A percentile compares a stretch with the other conserved stretches of the same genome.
Evolutionary conservation across 1,284 basidiomycete species (phyloP).

Genomic region (Apiotrichum laibachii): DNA sequence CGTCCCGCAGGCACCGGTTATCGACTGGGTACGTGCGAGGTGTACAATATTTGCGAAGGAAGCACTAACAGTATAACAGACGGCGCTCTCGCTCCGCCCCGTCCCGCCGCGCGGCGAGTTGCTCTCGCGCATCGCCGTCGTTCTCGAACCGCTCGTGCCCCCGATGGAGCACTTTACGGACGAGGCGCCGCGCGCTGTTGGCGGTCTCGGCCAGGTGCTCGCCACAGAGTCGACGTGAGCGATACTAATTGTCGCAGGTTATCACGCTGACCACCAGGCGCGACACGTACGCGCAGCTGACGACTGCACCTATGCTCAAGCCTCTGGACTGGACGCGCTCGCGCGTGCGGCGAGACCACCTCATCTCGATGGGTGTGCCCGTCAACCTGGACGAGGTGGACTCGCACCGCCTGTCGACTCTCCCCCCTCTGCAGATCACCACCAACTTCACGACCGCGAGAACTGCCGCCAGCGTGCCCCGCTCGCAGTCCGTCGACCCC

Average conservation of each 20-base stretch:
- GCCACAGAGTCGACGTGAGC: conserved; percentile 63
- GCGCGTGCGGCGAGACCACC: conserved; percentile 77
- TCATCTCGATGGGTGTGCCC: conserved; percentile 84
- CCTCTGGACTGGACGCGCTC: conserved; percentile 89
- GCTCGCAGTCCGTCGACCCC: conserved; percentile 43
- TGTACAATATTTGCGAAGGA: neutral
- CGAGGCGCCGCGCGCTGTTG: conserved; percentile 72
- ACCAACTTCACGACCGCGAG: conserved; percentile 50
- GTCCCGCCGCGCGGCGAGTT: conserved; percentile 61
- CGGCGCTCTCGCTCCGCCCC: conserved; percentile 64
- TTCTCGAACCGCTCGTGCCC: conserved; percentile 62
- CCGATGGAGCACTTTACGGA: conserved; percentile 59
- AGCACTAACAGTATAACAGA: conserved; percentile 52
- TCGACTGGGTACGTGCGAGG: neutral
- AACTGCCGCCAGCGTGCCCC: conserved; percentile 64
- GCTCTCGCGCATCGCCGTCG: conserved; percentile 61
- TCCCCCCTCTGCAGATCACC: conserved; percentile 75
- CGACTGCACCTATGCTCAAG: conserved; percentile 55
- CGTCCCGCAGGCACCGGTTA: conserved; percentile 40
- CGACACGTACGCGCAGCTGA: conserved; percentile 65
- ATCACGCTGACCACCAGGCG: conserved; percentile 58
- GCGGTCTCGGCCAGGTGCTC: conserved; percentile 73
- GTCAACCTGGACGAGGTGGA: conserved; percentile 91
- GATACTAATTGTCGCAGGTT: neutral
- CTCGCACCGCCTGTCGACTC: conserved; percentile 63